Evolutionary conservation across 768 basidiomycete genomes (phyloP), one percentile per base, ranked within the genome.

Genomic region (Boletus sensibilis): DNA sequence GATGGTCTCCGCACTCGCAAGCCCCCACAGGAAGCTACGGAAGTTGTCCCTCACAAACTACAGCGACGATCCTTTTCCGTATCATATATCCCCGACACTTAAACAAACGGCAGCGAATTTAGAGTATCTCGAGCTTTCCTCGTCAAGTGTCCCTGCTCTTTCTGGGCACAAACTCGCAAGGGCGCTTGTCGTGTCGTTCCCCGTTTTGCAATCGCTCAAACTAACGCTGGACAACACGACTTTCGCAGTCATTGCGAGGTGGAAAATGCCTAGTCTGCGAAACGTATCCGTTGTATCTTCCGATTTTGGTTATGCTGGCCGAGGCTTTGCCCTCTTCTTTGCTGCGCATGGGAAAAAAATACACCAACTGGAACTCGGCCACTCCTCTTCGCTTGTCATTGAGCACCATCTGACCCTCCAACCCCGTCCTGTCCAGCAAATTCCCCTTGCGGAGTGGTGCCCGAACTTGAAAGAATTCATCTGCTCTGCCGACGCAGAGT

Each of bases 401-500:
- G 86, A 89, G 64, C 83, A 86, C 62, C 86, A 85, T 67, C 74
- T 88, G 18, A 82, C 83, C 4, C 74, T 78, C 25, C 75, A 73
- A 1, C 72, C 72, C 4, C 72, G 68, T 65, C 73, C 65, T 53
- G 63, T 59, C 41, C 68, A 68, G 46, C 66, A 67, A 38, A 74
- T 84, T 18, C 81, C 81, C 5, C 76, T 90, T 7, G 83, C 82
- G n/a, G 75, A 76, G 18, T 87, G 84, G 83, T 88, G 86, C 59
- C 88, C 88, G 0, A 83, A 85, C 59, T 74, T 90, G 37, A 74
- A 73, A 34, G 79, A 88, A 63, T 86, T 90, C 67, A 85, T 90
- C 47, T 89, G 87, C 65, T 82, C 79, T 42, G 88, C 88, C 2
- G 87, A 90, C 57, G 88, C 87, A 1, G 87, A 87, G 63, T 90